A percentile compares a stretch with the other conserved stretches of the same genome.
phyloP scores from a whole-genome alignment of 176 grass and related monocot species.

The Oropetium thomaeum region DNA sequence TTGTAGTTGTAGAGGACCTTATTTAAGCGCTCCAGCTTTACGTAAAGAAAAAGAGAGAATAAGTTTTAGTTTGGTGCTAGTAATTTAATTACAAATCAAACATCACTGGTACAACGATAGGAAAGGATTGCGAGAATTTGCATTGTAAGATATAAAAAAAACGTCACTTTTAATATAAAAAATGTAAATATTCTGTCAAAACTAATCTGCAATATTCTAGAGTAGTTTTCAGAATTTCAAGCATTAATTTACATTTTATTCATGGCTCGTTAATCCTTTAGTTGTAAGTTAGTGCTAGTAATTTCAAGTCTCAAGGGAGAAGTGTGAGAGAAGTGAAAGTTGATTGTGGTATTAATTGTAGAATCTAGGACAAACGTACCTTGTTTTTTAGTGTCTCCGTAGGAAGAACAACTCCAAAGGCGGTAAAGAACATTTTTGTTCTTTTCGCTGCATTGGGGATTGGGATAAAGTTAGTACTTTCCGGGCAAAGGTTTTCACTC shows the following conservation, averaged over 20 bases:
- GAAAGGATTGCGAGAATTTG: neutral
- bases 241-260: too few relatives aligned
- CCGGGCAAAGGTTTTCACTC: neutral
- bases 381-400: neutral
- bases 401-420: neutral
- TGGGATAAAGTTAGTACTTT: constrained; percentile 29
- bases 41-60: constrained; percentile 32
- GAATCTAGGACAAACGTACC: neutral
- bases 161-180: too few relatives aligned
- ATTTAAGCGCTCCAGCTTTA: constrained; percentile 35
- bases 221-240: too few relatives aligned
- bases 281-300: neutral
- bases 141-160: neutral
- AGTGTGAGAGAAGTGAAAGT: neutral
- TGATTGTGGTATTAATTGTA: constrained; percentile 7
- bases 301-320: too few relatives aligned
- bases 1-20: constrained; percentile 18
- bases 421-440: neutral
- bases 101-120: neutral
- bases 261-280: too few relatives aligned
- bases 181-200: too few relatives aligned
- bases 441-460: neutral
- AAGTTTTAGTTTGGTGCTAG: constrained; percentile 31
- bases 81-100: constrained; percentile 31
- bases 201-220: too few relatives aligned